These are phyloP conservation scores for Chaetomiaceae sp. DNA, from an alignment of 2,329 filamentous ascomycete genomes.

Conservation along the genomic window DNA sequence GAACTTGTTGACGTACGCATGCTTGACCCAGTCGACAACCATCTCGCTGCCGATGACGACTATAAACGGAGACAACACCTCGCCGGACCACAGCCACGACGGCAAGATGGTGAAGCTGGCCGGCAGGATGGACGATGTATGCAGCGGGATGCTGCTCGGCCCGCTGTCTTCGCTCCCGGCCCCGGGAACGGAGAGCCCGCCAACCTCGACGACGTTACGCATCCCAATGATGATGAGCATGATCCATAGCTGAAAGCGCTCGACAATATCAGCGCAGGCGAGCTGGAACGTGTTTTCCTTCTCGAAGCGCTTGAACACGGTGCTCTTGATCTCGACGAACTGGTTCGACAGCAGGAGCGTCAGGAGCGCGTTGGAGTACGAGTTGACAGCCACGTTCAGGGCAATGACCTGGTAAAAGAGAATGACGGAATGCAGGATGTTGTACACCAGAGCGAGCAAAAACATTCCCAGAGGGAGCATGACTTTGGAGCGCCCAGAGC, in stretches of 20 bases:
- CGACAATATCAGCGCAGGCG: constrained; percentile 93
- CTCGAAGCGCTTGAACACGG: constrained; percentile 97
- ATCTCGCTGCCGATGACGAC: constrained; percentile 95
- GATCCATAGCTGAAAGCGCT: constrained; percentile 95
- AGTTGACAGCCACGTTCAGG: constrained; percentile 96
- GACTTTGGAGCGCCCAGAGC: constrained; percentile 85
- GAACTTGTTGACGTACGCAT: constrained; percentile 97
- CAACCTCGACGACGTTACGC: constrained; percentile 93
- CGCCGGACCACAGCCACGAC: constrained; percentile 68
- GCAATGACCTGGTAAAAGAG: constrained; percentile 98
- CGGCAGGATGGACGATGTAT: constrained; percentile 72
- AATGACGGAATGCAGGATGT: constrained; percentile 77
- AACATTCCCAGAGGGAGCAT: constrained; percentile 90
- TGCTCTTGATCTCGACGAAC: constrained; percentile 97
- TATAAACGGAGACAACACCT: constrained; percentile 87
- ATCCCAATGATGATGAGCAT: constrained; percentile 96
- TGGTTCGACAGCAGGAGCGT: constrained; percentile 94
- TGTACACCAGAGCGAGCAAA: constrained; percentile 77
- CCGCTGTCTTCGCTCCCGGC: constrained; percentile 45
- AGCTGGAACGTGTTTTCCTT: constrained; percentile 97
- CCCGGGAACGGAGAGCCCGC: constrained; percentile 65
- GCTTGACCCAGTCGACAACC: constrained; percentile 94
- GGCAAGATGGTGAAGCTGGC: constrained; percentile 89
- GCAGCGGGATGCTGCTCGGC: constrained; percentile 55
- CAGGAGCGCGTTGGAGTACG: constrained; percentile 91